These are phyloP conservation scores for Alternaria sp. DNA, from an alignment of 2,329 filamentous ascomycete species.

Conservation along the genomic window DNA sequence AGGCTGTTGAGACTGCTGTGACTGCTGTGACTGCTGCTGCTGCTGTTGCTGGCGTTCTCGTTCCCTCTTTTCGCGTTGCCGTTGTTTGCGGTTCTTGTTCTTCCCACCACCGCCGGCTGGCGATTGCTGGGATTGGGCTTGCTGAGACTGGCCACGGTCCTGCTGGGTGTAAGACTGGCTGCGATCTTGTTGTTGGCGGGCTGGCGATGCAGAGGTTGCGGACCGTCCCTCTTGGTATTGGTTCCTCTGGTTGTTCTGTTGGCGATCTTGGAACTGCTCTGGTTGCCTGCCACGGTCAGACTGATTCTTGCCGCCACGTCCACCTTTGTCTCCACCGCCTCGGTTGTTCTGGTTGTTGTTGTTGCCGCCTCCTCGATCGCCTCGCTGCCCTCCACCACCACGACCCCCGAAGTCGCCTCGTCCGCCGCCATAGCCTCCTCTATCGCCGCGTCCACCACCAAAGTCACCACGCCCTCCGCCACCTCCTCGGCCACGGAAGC, in stretches of 20 bases:
- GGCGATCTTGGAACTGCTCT: slow-evolving; percentile 23
- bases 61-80: slow-evolving; percentile 36
- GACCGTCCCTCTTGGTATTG: slow-evolving; percentile 31
- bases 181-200: slow-evolving; percentile 35
- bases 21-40: slow-evolving; percentile 20
- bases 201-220: slow-evolving; percentile 25
- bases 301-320: slow-evolving; percentile 34
- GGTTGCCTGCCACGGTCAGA: slow-evolving; percentile 31
- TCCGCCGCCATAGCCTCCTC: slow-evolving; percentile 24
- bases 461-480: slow-evolving; percentile 30
- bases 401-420: slow-evolving; percentile 25
- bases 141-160: slow-evolving; percentile 1
- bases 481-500: slow-evolving; percentile 44
- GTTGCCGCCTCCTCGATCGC: slow-evolving; percentile 19
- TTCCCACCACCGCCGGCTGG: slow-evolving; percentile 31
- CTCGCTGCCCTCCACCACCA: slow-evolving; percentile 36
- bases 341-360: slow-evolving; percentile 18
- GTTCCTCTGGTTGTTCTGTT: slow-evolving; percentile 21
- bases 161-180: slow-evolving; percentile 23
- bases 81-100: slow-evolving; percentile 41
- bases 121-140: slow-evolving; percentile 24
- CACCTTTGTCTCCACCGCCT: slow-evolving; percentile 25
- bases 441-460: slow-evolving; percentile 37
- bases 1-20: slow-evolving; percentile 16
- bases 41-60: slow-evolving; percentile 30